A percentile compares a stretch with the other conserved stretches of the same genome.
Conservation (phyloP, 805 yeast genomes). For the Ogataea minuta region DNA sequence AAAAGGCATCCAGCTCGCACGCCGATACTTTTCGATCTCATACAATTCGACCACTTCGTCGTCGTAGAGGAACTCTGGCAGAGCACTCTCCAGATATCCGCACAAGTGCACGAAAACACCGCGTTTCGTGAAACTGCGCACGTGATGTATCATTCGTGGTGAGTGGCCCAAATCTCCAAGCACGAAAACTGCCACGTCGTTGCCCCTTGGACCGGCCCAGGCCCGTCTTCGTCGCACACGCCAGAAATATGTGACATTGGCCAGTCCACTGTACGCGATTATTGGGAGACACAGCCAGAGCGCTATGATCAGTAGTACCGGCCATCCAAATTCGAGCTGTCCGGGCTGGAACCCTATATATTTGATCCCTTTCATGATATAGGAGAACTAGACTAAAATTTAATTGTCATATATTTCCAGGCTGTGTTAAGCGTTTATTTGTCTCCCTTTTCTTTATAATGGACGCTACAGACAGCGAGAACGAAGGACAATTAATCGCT, state of each 20-base stretch:
- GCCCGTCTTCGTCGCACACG: slow-evolving; percentile 13
- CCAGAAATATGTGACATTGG: slow-evolving; percentile 32
- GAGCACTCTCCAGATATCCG: slow-evolving; percentile 68
- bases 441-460: slow-evolving; percentile 2
- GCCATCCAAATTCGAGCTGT: slow-evolving; percentile 31
- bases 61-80: slow-evolving; percentile 50
- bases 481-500: slow-evolving; percentile 12
- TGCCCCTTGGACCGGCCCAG: slow-evolving; percentile 28
- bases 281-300: slow-evolving; percentile 48
- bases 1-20: slow-evolving; percentile 46
- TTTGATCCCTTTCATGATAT: slow-evolving; percentile 20
- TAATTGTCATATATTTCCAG: neutral
- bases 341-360: slow-evolving; percentile 25
- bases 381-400: neutral
- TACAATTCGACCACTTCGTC: slow-evolving; percentile 47
- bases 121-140: slow-evolving; percentile 62
- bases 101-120: slow-evolving; percentile 80
- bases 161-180: slow-evolving; percentile 94
- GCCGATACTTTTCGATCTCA: slow-evolving; percentile 42
- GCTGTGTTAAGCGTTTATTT: slow-evolving; percentile 10
- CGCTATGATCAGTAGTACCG: slow-evolving; percentile 45
- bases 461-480: slow-evolving; percentile 12
- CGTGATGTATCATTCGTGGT: slow-evolving; percentile 93
- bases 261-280: slow-evolving; percentile 40
- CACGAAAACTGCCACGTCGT: slow-evolving; percentile 73